A percentile compares a stretch with the other conserved stretches of the same genome.
These are phyloP conservation scores for Physcia stellaris DNA, from an alignment of 495 filamentous ascomycete genomes.

Conservation along the genomic window DNA sequence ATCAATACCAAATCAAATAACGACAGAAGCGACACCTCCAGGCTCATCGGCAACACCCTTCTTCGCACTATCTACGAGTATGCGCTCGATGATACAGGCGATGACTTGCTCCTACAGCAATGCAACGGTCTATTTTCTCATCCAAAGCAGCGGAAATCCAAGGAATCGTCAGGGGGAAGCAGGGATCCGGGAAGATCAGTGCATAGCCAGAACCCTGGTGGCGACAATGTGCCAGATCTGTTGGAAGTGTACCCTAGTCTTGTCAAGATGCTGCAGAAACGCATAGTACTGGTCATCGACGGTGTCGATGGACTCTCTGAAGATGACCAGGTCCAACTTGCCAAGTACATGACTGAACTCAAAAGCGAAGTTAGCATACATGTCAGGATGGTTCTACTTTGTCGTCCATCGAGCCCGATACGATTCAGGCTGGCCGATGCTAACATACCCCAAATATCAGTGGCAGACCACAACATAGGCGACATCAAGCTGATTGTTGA, in stretches of 20 bases:
- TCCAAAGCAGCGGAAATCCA: constrained; percentile 1
- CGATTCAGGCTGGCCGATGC: constrained; percentile 3
- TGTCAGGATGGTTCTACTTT: constrained; percentile 4
- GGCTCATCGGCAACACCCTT: neutral
- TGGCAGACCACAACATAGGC: too few relatives aligned
- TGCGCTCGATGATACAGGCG: constrained; percentile 1
- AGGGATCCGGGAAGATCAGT: neutral
- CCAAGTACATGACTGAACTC: constrained; percentile 2
- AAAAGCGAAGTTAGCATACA: constrained; percentile 1
- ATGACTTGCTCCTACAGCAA: constrained; percentile 4
- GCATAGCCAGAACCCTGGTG: neutral
- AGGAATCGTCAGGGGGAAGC: neutral
- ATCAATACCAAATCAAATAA: neutral
- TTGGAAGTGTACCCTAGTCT: neutral
- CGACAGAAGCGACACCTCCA: neutral
- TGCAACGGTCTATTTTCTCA: constrained; percentile 1
- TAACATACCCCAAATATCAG: neutral
- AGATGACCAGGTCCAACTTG: constrained; percentile 3
- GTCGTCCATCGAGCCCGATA: constrained; percentile 6
- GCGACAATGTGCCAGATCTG: neutral
- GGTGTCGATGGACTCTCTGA: neutral
- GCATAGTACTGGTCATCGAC: constrained; percentile 1
- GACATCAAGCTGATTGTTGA: too few relatives aligned
- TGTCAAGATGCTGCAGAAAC: constrained; percentile 1
- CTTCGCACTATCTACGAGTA: neutral